These are phyloP conservation scores for Solanum piurae DNA, from an alignment of 257 asterid genomes.

Conservation along the genomic window DNA sequence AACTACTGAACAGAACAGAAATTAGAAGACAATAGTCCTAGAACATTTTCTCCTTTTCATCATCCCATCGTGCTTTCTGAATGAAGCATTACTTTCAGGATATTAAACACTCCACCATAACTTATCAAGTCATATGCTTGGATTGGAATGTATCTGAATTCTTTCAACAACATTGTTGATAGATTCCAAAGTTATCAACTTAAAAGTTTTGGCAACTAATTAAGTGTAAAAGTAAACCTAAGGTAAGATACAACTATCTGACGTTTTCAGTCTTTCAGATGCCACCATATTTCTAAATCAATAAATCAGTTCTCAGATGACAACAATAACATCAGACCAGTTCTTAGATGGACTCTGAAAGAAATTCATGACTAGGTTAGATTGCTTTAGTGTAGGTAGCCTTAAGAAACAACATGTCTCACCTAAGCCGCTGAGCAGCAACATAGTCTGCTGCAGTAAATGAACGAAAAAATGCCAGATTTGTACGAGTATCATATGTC, in stretches of 20 bases:
- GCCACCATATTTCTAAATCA: too few species aligned
- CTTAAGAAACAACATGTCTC: background rate
- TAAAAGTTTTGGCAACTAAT: too few species aligned
- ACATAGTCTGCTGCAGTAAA: conserved; percentile 69
- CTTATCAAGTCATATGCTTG: background rate
- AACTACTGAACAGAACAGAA: background rate
- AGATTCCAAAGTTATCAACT: background rate
- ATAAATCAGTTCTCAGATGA: too few species aligned
- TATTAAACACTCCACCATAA: background rate
- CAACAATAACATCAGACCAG: too few species aligned
- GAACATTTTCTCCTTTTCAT: background rate
- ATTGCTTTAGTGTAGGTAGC: background rate
- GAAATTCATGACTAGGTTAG: background rate
- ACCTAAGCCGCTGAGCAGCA: conserved; percentile 92
- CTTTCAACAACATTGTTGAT: background rate
- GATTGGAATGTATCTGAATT: background rate
- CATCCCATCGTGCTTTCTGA: background rate
- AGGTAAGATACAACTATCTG: too few species aligned
- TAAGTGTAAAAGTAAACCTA: too few species aligned
- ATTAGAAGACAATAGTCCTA: background rate
- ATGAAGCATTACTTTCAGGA: background rate
- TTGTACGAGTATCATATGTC: background rate
- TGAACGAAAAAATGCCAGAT: conserved; percentile 23
- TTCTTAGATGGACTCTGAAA: too few species aligned
- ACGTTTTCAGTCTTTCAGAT: too few species aligned